These are phyloP conservation scores for Noccaea bulbosa DNA, from an alignment of 345 rosid species.

Conservation along the genomic window DNA sequence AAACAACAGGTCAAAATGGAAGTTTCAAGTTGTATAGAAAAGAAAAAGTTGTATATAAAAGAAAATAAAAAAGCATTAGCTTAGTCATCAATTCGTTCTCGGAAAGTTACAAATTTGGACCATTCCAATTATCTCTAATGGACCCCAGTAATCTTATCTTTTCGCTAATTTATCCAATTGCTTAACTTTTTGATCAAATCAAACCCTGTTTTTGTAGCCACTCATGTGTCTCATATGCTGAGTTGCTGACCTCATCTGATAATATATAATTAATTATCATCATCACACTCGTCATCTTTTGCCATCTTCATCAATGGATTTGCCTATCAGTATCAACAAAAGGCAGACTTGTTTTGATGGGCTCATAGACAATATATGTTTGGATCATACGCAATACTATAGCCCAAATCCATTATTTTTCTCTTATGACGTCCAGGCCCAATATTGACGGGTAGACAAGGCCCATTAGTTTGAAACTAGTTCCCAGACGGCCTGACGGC, in stretches of 20 bases:
- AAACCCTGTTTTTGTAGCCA: conserved; percentile 33
- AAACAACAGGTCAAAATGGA: conserved; percentile 33
- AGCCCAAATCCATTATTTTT: no score
- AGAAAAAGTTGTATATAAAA: conserved; percentile 30
- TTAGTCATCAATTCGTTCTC: conserved; percentile 34
- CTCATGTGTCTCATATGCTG: conserved; percentile 4
- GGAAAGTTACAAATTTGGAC: conserved; percentile 40
- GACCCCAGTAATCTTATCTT: conserved; percentile 40
- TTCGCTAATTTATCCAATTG: conserved; percentile 27
- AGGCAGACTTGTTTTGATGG: not conserved
- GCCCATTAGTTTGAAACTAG: conserved; percentile 6
- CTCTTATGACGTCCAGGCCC: conserved; percentile 2
- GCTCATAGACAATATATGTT: no score
- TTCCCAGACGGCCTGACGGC: not conserved
- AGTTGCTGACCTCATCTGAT: conserved; percentile 11
- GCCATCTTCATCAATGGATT: conserved; percentile 22
- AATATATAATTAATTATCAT: conserved; percentile 8
- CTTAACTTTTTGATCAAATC: conserved; percentile 25
- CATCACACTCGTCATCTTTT: conserved; percentile 42
- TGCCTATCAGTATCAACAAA: conserved; percentile 31
- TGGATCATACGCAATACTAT: not conserved
- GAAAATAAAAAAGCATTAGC: conserved; percentile 29
- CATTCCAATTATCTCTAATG: conserved; percentile 33
- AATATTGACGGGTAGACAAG: not conserved
- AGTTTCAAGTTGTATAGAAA: conserved; percentile 36